These are phyloP conservation scores for Trichophyton rubrum DNA, from an alignment of 2,329 filamentous ascomycete species.

Conservation along the genomic window DNA sequence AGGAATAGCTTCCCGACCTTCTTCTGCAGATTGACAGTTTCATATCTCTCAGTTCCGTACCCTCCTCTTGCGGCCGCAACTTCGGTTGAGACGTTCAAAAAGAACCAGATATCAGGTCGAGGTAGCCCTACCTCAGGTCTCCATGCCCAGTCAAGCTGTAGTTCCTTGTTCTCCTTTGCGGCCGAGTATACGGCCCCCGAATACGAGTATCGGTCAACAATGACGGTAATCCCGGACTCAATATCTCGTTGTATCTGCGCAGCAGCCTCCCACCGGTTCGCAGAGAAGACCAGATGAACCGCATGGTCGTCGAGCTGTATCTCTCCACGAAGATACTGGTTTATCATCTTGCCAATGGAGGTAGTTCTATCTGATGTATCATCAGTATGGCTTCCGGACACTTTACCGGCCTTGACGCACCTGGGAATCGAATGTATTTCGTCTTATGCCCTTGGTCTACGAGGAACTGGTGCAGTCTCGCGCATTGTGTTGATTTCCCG, in stretches of 20 bases:
- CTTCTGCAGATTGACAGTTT: constrained; percentile 69
- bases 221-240: constrained; percentile 55
- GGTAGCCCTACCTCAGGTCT: constrained; percentile 77
- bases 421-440: constrained; percentile 53
- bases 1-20: constrained; percentile 64
- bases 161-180: constrained; percentile 61
- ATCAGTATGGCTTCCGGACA: constrained; percentile 6
- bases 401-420: constrained; percentile 27
- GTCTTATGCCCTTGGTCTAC: constrained; percentile 40
- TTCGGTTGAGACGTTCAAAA: constrained; percentile 66
- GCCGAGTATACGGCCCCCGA: constrained; percentile 87
- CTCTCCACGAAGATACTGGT: constrained; percentile 62
- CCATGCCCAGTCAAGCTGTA: constrained; percentile 68
- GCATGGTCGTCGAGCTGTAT: constrained; percentile 71
- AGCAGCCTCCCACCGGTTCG: constrained; percentile 71
- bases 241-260: constrained; percentile 38
- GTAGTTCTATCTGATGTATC: constrained; percentile 57
- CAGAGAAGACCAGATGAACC: constrained; percentile 80
- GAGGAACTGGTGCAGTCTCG: constrained; percentile 48
- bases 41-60: constrained; percentile 81
- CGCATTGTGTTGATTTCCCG: constrained; percentile 84
- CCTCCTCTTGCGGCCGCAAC: constrained; percentile 66
- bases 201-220: constrained; percentile 92
- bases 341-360: constrained; percentile 75
- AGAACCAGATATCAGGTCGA: constrained; percentile 73